Conservation (phyloP, 768 basidiomycete genomes). For the Termitomyces sp. region DNA sequence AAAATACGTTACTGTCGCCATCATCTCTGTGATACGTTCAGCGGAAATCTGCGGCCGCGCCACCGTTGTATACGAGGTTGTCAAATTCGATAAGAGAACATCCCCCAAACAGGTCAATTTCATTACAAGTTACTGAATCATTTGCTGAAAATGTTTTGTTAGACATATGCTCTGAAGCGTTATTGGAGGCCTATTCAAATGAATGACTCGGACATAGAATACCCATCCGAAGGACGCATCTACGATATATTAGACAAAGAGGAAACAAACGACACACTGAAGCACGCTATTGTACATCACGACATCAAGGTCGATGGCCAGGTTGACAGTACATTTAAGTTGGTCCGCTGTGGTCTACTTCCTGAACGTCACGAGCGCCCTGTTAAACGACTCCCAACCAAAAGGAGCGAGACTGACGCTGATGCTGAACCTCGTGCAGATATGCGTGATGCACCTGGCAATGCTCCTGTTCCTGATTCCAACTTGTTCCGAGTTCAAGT, state of each 20-base stretch:
- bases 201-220: not conserved
- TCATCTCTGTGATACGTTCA: not conserved
- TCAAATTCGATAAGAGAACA: not conserved
- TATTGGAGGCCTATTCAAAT: not conserved
- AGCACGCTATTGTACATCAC: not conserved
- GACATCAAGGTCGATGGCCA: not conserved
- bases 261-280: not conserved
- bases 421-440: too few relatives aligned
- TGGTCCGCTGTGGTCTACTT: too few relatives aligned
- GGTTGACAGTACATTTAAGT: not conserved
- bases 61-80: not conserved
- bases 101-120: not conserved
- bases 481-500: too few relatives aligned
- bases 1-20: too few relatives aligned
- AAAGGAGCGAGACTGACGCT: too few relatives aligned
- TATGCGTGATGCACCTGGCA: too few relatives aligned
- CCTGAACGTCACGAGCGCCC: too few relatives aligned
- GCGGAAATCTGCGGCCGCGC: slow-evolving; percentile 1
- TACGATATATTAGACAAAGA: not conserved
- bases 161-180: slow-evolving; percentile 1
- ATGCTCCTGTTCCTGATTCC: too few relatives aligned
- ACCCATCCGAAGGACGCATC: not conserved
- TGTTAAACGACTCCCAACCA: too few relatives aligned
- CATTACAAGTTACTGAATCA: too few relatives aligned
- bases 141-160: not conserved